Base-by-base conservation (phyloP, 148 eudicot genomes). In the Silene latifolia region DNA sequence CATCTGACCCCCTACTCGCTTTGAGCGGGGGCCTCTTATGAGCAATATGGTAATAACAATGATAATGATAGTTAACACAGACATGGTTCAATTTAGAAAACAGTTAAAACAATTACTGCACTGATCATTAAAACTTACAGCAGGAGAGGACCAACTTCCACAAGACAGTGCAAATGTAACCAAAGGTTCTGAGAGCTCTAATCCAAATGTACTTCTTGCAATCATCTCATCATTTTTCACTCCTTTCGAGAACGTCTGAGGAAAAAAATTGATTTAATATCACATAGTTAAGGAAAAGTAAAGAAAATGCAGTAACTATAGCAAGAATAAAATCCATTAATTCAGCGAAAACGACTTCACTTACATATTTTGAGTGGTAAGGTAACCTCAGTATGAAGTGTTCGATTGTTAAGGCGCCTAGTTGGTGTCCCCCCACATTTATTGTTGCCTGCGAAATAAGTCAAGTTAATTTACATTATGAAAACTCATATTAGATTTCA, bases 71-170 rank as follows among this genome's bases (percentile, higher is more conserved):
- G 4, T 32, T 32, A 32, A 32, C 35, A 32, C 35, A 4, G 3
- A 32, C 35, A 32, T 32, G 35, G 53, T 8, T 48, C 53, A 46
- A 46, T 7, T 46, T 46, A 46, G 51, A 11, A 7, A 11, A 46
- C 51, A 46, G 11, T 8, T 35, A 35, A 69, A 53, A 10, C 7
- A 29, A 15, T 61, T 46, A 54, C 4, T 53, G 18, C 48, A 17
- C 44, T 3, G 44, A 27, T 25, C n/a, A 15, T 19, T 24, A 46
- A 71, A 72, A 86, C 95, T 90, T 87, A 90, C 95, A 82, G 90
- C 88, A 78, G 95, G 95, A 48, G 91, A 90, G 74, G 95, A 90
- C 91, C 90, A 88, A 81, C 88, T 88, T 78, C 95, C 95, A 66
- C 91, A 90, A 56, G 96, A 87, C 24, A 90, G 90, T 20, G 96